A percentile compares a stretch with the other conserved stretches of the same genome.
Evolutionary conservation across 2,329 filamentous ascomycete genomes (phyloP).

Genomic region (Fusarium stilboides): DNA sequence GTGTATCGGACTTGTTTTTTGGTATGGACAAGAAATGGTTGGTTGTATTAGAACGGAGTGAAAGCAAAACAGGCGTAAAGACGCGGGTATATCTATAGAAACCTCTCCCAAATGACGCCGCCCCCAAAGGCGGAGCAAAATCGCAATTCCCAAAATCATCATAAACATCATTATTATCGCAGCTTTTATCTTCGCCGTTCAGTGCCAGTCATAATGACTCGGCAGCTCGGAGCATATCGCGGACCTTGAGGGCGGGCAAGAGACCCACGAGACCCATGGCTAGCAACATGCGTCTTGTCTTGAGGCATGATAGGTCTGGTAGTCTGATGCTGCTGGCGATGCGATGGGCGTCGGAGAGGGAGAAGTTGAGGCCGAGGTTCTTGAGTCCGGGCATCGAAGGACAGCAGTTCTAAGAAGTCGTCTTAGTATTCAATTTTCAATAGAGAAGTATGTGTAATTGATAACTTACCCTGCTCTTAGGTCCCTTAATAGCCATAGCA

Average conservation of each 20-base stretch:
- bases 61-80: slow-evolving; percentile 38
- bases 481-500: slow-evolving; percentile 12
- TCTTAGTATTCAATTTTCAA: slow-evolving; percentile 15
- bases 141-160: slow-evolving; percentile 40
- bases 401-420: slow-evolving; percentile 29
- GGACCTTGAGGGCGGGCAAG: slow-evolving; percentile 44
- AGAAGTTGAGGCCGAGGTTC: slow-evolving; percentile 42
- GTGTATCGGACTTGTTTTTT: slow-evolving; percentile 31
- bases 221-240: slow-evolving; percentile 36
- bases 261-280: slow-evolving; percentile 53
- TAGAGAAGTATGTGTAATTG: neutral
- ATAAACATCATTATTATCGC: slow-evolving; percentile 24
- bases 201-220: slow-evolving; percentile 46
- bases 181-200: neutral
- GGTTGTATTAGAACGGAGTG: slow-evolving; percentile 39
- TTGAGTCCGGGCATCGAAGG: slow-evolving; percentile 39
- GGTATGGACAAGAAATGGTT: slow-evolving; percentile 15
- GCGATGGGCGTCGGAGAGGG: slow-evolving; percentile 36
- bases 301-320: slow-evolving; percentile 47
- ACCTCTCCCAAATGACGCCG: slow-evolving; percentile 45
- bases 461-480: slow-evolving; percentile 40
- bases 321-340: slow-evolving; percentile 42
- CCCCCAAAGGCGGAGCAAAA: slow-evolving; percentile 30
- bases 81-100: slow-evolving; percentile 50
- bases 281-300: slow-evolving; percentile 51